Conservation (phyloP, 345 rosid species). For the Lenwebbia sp. region DNA sequence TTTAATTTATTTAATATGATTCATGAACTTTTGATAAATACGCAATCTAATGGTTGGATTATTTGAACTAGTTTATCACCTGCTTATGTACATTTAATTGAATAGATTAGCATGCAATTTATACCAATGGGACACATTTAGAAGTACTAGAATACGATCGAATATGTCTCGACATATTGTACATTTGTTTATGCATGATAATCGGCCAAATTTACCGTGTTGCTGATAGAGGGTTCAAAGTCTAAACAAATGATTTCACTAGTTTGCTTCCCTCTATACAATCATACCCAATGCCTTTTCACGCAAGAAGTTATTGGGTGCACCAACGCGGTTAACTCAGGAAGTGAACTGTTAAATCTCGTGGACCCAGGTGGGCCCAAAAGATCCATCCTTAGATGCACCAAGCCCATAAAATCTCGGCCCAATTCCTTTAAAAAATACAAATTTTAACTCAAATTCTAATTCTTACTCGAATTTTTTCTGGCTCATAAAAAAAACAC, state of each 20-base stretch:
- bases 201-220: not conserved
- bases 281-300: not conserved
- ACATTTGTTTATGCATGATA: not conserved
- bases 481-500: too few relatives aligned
- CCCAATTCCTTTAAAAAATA: too few relatives aligned
- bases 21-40: too few relatives aligned
- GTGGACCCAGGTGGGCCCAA: not conserved
- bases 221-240: not conserved
- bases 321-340: not conserved
- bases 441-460: too few relatives aligned
- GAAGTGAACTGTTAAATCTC: not conserved
- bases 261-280: not conserved
- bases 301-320: not conserved
- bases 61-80: not conserved
- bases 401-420: not conserved
- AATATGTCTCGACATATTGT: not conserved
- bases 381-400: not conserved
- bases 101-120: not conserved
- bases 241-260: not conserved
- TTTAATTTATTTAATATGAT: too few relatives aligned
- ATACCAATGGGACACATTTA: not conserved
- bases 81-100: not conserved
- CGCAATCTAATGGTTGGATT: too few relatives aligned
- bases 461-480: too few relatives aligned
- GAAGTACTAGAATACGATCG: not conserved